These are phyloP conservation scores for Angomonas ambiguus DNA, from an alignment of 208 protist genomes.

Conservation along the genomic window DNA sequence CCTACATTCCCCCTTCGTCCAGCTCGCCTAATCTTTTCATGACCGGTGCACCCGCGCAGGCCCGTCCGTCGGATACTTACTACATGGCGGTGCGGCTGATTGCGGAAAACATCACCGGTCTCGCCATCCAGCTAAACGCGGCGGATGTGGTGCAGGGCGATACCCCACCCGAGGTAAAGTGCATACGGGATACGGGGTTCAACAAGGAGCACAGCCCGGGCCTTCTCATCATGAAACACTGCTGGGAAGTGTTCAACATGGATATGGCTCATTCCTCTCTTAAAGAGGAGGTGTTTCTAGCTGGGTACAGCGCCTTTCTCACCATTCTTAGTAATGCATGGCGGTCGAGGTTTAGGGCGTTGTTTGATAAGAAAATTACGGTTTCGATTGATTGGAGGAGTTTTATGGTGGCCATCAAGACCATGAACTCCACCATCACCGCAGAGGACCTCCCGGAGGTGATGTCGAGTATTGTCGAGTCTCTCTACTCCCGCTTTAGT, in stretches of 20 bases:
- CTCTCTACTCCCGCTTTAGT: constrained; percentile 49
- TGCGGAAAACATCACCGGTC: constrained; percentile 53
- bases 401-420: constrained; percentile 33
- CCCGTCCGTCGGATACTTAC: background rate
- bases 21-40: background rate
- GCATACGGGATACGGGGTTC: background rate
- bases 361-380: constrained; percentile 38
- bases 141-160: constrained; percentile 30
- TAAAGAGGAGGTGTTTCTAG: constrained; percentile 47
- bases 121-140: constrained; percentile 63
- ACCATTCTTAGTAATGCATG: constrained; percentile 33
- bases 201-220: constrained; percentile 44
- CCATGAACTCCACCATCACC: constrained; percentile 11
- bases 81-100: constrained; percentile 30
- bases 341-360: constrained; percentile 29
- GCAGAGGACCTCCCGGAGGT: constrained; percentile 38
- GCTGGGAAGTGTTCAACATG: constrained; percentile 24
- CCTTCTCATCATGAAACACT: constrained; percentile 51
- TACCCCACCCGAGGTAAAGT: constrained; percentile 22
- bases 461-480: constrained; percentile 29
- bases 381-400: constrained; percentile 66
- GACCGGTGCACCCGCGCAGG: background rate
- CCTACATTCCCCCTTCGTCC: background rate
- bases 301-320: constrained; percentile 53
- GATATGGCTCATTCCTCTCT: constrained; percentile 21